phyloP scores from a whole-genome alignment of 2,329 filamentous ascomycete species.

The Sarocladium brachiariae region DNA sequence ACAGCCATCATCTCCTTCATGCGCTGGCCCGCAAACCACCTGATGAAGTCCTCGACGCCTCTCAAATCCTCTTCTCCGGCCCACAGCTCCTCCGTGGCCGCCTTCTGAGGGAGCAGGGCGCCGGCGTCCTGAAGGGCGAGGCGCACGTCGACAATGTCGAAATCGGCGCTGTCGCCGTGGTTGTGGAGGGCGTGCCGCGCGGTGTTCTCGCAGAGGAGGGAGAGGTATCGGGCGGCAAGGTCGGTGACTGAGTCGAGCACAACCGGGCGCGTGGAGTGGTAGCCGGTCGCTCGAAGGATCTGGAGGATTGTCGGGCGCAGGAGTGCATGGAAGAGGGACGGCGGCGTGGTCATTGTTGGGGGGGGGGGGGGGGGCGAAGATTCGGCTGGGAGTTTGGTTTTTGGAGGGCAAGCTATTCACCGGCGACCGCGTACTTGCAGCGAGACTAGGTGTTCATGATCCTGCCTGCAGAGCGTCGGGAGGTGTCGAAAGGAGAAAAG shows the following conservation, averaged over 20 bases:
- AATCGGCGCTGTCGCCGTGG: conserved; percentile 46
- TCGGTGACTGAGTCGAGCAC: conserved; percentile 87
- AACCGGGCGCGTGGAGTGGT: conserved; percentile 72
- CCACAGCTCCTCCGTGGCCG: conserved; percentile 62
- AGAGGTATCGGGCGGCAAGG: conserved; percentile 74
- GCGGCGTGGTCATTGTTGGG: conserved; percentile 35
- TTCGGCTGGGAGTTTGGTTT: background rate
- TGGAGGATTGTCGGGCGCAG: conserved; percentile 83
- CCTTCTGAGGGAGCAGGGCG: conserved; percentile 61
- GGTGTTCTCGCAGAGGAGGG: conserved; percentile 65
- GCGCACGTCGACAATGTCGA: conserved; percentile 65
- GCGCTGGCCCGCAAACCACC: conserved; percentile 68
- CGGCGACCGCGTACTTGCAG: background rate
- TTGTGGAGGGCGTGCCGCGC: conserved; percentile 65
- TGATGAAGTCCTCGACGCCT: conserved; percentile 70
- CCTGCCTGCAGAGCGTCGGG: background rate
- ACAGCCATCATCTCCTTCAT: conserved; percentile 78
- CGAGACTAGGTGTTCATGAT: conserved; percentile 1
- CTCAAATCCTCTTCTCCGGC: conserved; percentile 67
- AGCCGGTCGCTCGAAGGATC: conserved; percentile 85
- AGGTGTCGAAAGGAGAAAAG: background rate
- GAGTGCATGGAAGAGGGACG: conserved; percentile 61
- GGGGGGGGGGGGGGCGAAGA: background rate
- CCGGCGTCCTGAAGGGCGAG: conserved; percentile 80
- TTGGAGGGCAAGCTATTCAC: background rate